phyloP scores from a whole-genome alignment of 1,284 basidiomycete genomes.

The Anthracocystis walkeri region DNA sequence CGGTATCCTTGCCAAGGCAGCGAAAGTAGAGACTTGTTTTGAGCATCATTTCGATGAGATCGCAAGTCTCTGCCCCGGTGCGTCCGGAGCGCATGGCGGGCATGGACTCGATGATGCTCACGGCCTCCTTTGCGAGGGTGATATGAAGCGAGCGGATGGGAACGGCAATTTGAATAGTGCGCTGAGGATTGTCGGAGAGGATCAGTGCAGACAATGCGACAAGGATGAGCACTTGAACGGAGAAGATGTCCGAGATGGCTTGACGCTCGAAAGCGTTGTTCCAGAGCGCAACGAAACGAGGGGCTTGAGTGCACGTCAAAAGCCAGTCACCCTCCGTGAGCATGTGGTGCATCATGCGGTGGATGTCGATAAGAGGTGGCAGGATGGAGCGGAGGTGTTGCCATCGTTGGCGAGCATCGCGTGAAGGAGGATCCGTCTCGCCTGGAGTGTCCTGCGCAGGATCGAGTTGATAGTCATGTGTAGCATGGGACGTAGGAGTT shows the following conservation, averaged over 20 bases:
- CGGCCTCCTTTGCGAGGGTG: slow-evolving; percentile 29
- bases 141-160: slow-evolving; percentile 33
- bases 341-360: slow-evolving; percentile 33
- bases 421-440: slow-evolving; percentile 19
- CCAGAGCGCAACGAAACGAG: slow-evolving; percentile 38
- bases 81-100: slow-evolving; percentile 18
- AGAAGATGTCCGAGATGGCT: slow-evolving; percentile 35
- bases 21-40: slow-evolving; percentile 38
- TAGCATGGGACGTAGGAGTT: background rate
- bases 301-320: slow-evolving; percentile 13
- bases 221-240: slow-evolving; percentile 20
- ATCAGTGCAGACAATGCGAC: slow-evolving; percentile 23
- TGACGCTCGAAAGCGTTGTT: slow-evolving; percentile 19
- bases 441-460: slow-evolving; percentile 9
- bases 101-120: slow-evolving; percentile 26
- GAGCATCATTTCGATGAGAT: slow-evolving; percentile 30
- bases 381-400: slow-evolving; percentile 20
- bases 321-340: slow-evolving; percentile 39
- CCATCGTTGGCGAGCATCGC: slow-evolving; percentile 24
- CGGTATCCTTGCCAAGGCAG: slow-evolving; percentile 18
- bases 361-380: slow-evolving; percentile 37
- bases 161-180: slow-evolving; percentile 19
- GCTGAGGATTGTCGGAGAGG: slow-evolving; percentile 31
- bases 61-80: slow-evolving; percentile 23
- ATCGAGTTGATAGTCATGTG: slow-evolving; percentile 14